phyloP scores from a whole-genome alignment of 148 eudicot genomes.

The Talinum fruticosum region DNA sequence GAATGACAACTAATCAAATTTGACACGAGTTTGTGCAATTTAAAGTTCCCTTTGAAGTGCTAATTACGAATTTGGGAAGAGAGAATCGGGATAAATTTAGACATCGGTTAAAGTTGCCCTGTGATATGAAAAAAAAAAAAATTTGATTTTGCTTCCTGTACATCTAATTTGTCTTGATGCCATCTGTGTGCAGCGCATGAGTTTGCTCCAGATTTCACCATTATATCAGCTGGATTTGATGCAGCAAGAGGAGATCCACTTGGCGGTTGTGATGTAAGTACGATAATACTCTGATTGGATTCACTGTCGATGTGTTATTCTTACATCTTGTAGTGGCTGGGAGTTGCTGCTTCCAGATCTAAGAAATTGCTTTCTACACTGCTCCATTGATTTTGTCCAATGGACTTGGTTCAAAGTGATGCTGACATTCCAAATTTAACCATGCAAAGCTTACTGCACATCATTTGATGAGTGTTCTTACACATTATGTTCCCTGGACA shows the following conservation, averaged over 20 bases:
- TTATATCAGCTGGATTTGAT: constrained; percentile 99
- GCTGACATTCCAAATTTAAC: not conserved
- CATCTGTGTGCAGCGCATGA: constrained; percentile 60
- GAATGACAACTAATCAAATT: no score
- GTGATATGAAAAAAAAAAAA: not conserved
- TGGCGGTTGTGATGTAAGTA: constrained; percentile 94
- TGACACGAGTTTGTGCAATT: no score
- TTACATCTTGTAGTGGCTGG: not conserved
- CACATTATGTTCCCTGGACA: not conserved
- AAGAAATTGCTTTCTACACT: not conserved
- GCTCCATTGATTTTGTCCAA: not conserved
- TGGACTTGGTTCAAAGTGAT: not conserved
- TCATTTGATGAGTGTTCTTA: constrained; percentile 1
- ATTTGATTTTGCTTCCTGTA: not conserved
- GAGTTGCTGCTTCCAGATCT: not conserved
- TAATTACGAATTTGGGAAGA: no score
- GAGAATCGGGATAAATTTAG: no score
- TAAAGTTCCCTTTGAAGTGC: no score
- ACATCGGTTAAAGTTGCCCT: no score
- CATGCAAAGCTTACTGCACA: not conserved
- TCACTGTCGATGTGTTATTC: not conserved
- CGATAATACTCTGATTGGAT: constrained; percentile 9
- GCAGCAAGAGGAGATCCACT: constrained; percentile 99
- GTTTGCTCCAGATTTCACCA: constrained; percentile 84
- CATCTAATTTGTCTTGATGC: constrained; percentile 6